Evolutionary conservation across 768 basidiomycete genomes (phyloP).

Genomic region (Cystofilobasidium bisporidii): DNA sequence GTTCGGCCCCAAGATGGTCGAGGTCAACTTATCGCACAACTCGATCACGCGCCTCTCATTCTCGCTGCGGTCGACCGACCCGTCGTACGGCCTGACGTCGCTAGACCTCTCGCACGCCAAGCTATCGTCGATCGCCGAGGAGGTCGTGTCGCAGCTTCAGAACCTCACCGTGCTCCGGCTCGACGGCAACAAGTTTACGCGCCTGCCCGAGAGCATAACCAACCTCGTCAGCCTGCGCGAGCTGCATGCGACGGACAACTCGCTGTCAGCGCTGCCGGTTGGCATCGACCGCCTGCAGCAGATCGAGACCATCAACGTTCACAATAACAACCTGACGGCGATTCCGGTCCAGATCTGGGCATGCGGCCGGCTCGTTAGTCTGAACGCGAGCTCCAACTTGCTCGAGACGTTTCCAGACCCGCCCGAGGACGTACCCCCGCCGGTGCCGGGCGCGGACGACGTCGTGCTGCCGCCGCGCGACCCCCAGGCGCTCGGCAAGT

Average conservation of each 20-base stretch:
- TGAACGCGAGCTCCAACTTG: slow-evolving; percentile 85
- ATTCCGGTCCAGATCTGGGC: slow-evolving; percentile 73
- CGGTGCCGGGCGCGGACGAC: slow-evolving; percentile 31
- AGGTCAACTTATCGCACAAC: slow-evolving; percentile 72
- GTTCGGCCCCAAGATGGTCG: slow-evolving; percentile 55
- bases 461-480: slow-evolving; percentile 43
- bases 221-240: slow-evolving; percentile 58
- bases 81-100: slow-evolving; percentile 55
- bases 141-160: slow-evolving; percentile 57
- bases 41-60: slow-evolving; percentile 52
- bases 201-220: slow-evolving; percentile 73
- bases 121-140: slow-evolving; percentile 69
- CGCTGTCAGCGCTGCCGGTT: slow-evolving; percentile 62
- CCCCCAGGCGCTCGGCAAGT: slow-evolving; percentile 47
- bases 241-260: slow-evolving; percentile 85
- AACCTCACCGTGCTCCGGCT: slow-evolving; percentile 63
- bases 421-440: slow-evolving; percentile 44
- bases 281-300: slow-evolving; percentile 66
- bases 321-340: slow-evolving; percentile 76
- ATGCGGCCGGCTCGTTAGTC: slow-evolving; percentile 57
- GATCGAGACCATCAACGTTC: slow-evolving; percentile 68
- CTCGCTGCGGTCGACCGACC: slow-evolving; percentile 53
- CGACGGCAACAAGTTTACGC: slow-evolving; percentile 75
- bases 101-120: slow-evolving; percentile 83
- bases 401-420: slow-evolving; percentile 64